Percentiles rank a stretch among this genome's conserved stretches.
Evolutionary conservation across 768 basidiomycete genomes (phyloP).

Genomic region (Suillus luteus): DNA sequence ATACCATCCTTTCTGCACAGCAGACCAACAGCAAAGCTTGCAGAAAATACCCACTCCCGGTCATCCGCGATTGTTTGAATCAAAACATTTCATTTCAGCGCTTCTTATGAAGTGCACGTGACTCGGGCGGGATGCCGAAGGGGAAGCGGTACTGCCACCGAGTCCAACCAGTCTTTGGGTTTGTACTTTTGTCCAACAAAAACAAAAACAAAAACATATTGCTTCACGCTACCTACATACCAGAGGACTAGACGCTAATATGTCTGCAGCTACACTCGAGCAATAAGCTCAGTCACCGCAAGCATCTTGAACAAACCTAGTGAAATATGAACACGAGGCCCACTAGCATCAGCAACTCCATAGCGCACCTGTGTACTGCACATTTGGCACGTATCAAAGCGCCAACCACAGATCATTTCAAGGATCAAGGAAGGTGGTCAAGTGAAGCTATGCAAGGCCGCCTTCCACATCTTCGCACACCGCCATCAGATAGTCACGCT

Average conservation of each 20-base stretch:
- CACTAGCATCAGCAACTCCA: background rate
- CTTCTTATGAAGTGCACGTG: conserved; percentile 5
- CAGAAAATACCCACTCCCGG: conserved; percentile 1
- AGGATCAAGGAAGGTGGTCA: background rate
- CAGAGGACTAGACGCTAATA: conserved; percentile 1
- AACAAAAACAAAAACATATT: too few relatives aligned
- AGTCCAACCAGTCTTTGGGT: background rate
- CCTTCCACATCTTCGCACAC: conserved; percentile 4
- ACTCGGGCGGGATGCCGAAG: conserved; percentile 4
- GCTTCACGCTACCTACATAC: conserved; percentile 7
- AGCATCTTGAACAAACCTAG: conserved; percentile 1
- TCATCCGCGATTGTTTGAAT: conserved; percentile 8
- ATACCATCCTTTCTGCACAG: background rate
- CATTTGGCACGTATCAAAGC: background rate
- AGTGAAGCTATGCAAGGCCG: background rate
- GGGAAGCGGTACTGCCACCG: background rate
- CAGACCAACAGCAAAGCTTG: background rate
- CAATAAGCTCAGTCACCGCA: background rate
- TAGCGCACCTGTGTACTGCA: conserved; percentile 6
- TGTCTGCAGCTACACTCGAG: conserved; percentile 6
- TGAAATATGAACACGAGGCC: conserved; percentile 1
- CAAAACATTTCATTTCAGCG: conserved; percentile 6
- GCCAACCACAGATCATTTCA: background rate
- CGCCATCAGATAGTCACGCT: background rate
- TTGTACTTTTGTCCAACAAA: background rate